Evolutionary conservation across 108 stramenopile genomes (phyloP).

Genomic region (Asterionellopsis glacialis): DNA sequence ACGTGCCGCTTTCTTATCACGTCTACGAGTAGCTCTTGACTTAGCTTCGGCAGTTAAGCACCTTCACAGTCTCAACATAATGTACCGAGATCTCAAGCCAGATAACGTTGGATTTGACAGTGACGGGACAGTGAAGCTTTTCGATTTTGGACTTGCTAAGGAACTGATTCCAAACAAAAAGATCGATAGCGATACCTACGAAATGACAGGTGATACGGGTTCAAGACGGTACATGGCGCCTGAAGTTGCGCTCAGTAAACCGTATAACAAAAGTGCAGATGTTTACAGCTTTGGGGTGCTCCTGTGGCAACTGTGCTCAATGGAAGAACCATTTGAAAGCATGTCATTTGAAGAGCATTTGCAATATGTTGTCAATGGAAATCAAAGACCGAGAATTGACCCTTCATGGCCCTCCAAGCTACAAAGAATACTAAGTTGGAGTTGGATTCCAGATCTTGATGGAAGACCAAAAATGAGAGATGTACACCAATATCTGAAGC

Average conservation of each 20-base stretch:
- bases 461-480: too few species aligned
- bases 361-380: conserved; percentile 26
- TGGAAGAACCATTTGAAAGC: conserved; percentile 58
- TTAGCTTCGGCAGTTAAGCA: conserved; percentile 24
- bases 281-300: conserved; percentile 70
- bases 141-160: conserved; percentile 62
- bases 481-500: too few species aligned
- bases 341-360: conserved; percentile 38
- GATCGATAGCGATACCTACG: conserved; percentile 27
- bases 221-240: conserved; percentile 54
- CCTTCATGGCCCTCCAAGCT: conserved; percentile 23
- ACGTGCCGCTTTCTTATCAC: conserved; percentile 23
- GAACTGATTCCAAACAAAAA: conserved; percentile 41
- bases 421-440: not conserved
- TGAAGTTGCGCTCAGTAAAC: conserved; percentile 44
- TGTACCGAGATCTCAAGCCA: conserved; percentile 33
- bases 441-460: too few species aligned
- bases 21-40: conserved; percentile 12
- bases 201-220: conserved; percentile 57
- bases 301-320: conserved; percentile 63
- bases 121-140: conserved; percentile 25
- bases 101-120: conserved; percentile 23
- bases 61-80: conserved; percentile 14
- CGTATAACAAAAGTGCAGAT: conserved; percentile 54
- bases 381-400: conserved; percentile 32